Percentiles rank a stretch among this genome's conserved stretches.
Evolutionary conservation across 768 basidiomycete genomes (phyloP).

Genomic region (Collybia nuda): DNA sequence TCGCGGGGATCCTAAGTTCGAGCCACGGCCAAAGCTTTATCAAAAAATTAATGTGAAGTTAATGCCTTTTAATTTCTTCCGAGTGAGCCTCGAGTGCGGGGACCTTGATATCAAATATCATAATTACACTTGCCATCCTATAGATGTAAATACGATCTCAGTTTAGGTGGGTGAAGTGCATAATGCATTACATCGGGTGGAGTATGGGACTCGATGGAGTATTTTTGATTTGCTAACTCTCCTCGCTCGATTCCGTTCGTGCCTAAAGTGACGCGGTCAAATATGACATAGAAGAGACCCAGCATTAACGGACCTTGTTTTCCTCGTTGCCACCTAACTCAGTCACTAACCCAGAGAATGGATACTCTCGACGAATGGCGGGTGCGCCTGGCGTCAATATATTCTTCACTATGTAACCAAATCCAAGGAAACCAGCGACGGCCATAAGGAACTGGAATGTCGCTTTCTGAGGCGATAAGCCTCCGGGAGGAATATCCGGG

Average conservation of each 20-base stretch:
- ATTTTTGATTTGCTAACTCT: slow-evolving; percentile 5
- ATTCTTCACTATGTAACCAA: slow-evolving; percentile 60
- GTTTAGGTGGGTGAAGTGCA: no score
- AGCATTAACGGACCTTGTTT: slow-evolving; percentile 61
- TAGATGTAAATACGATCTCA: no score
- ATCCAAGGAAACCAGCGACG: slow-evolving; percentile 57
- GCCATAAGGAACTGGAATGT: slow-evolving; percentile 66
- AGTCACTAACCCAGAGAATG: slow-evolving; percentile 68
- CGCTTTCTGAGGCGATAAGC: slow-evolving; percentile 55
- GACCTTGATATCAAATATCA: no score
- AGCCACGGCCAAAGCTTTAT: no score
- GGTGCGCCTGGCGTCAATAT: slow-evolving; percentile 60
- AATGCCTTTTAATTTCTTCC: no score
- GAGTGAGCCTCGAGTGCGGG: no score
- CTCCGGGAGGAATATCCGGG: slow-evolving; percentile 61
- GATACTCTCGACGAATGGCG: slow-evolving; percentile 72
- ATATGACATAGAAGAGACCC: background rate
- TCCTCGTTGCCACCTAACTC: slow-evolving; percentile 80
- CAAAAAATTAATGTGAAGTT: no score
- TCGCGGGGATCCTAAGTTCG: no score
- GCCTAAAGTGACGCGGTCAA: slow-evolving; percentile 18
- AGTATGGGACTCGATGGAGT: no score
- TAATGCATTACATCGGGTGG: no score
- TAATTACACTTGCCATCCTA: no score
- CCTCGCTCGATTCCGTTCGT: slow-evolving; percentile 20